These are phyloP conservation scores for Hypoxylon sp. DNA, from an alignment of 2,329 filamentous ascomycete genomes.

Conservation along the genomic window DNA sequence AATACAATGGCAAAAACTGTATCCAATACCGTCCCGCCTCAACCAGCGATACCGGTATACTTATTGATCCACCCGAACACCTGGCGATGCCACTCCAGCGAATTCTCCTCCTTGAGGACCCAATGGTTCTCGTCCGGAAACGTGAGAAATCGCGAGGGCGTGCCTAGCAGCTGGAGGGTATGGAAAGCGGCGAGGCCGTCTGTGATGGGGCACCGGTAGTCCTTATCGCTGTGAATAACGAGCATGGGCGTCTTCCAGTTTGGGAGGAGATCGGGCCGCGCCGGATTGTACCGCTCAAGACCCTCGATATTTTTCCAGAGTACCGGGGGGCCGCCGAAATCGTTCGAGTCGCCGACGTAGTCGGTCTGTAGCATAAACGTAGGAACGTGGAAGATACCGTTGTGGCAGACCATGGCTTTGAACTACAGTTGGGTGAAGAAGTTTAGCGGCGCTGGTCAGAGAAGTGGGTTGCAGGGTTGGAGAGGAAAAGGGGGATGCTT, in stretches of 20 bases:
- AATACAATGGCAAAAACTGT: slow-evolving; percentile 1
- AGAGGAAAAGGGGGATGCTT: slow-evolving; percentile 17
- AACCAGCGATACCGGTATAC: slow-evolving; percentile 31
- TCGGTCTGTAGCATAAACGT: slow-evolving; percentile 48
- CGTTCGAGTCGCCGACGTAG: slow-evolving; percentile 32
- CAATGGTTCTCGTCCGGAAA: slow-evolving; percentile 42
- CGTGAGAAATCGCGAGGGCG: slow-evolving; percentile 41
- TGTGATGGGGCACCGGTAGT: slow-evolving; percentile 66
- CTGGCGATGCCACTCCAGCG: slow-evolving; percentile 40
- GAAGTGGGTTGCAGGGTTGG: background rate
- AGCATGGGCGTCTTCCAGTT: slow-evolving; percentile 76
- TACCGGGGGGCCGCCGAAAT: slow-evolving; percentile 59
- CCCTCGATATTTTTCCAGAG: slow-evolving; percentile 60
- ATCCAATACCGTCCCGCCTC: background rate
- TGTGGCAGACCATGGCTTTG: slow-evolving; percentile 67
- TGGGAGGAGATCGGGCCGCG: slow-evolving; percentile 58
- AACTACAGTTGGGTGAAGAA: slow-evolving; percentile 53
- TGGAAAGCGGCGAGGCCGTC: slow-evolving; percentile 52
- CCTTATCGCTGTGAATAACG: slow-evolving; percentile 77
- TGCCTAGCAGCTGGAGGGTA: slow-evolving; percentile 33
- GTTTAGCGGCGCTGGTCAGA: background rate
- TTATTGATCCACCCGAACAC: slow-evolving; percentile 43
- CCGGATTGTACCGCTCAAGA: slow-evolving; percentile 64
- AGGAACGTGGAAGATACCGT: slow-evolving; percentile 56
- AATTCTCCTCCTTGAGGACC: slow-evolving; percentile 33